Conservation (phyloP, 441 rosid species). For the Iberis amara region DNA sequence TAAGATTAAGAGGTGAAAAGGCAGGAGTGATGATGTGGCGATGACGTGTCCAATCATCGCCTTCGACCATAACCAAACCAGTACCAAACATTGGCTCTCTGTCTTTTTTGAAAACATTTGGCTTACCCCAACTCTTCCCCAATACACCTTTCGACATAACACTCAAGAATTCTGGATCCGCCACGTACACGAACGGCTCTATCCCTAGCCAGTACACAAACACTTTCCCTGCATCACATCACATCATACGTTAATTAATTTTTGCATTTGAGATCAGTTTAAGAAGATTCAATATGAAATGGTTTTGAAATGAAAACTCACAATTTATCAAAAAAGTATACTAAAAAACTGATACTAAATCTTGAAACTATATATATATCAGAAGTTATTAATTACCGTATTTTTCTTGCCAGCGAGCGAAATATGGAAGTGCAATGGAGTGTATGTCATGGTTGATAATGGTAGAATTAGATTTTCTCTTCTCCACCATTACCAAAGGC, state of each 20-base stretch:
- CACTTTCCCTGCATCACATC: constrained; percentile 64
- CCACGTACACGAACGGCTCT: constrained; percentile 84
- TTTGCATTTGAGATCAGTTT: no score
- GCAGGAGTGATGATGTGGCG: constrained; percentile 91
- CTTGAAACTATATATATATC: no score
- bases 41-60: constrained; percentile 90
- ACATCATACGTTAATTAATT: no score
- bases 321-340: no score
- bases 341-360: no score
- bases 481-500: constrained; percentile 7
- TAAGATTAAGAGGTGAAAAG: constrained; percentile 69
- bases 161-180: constrained; percentile 87
- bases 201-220: constrained; percentile 92
- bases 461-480: constrained; percentile 21
- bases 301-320: no score
- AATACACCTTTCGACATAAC: constrained; percentile 60
- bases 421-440: constrained; percentile 69
- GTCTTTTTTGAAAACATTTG: constrained; percentile 71
- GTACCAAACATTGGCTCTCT: constrained; percentile 91
- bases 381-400: constrained; percentile 32
- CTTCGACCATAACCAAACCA: constrained; percentile 86
- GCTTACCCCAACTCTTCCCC: constrained; percentile 98
- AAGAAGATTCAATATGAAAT: no score
- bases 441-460: constrained; percentile 69
- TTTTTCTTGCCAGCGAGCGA: constrained; percentile 67